Percentiles rank a stretch among this genome's conserved stretches.
Evolutionary conservation across 108 stramenopile species (phyloP).

Genomic region (Nitzschia palea): DNA sequence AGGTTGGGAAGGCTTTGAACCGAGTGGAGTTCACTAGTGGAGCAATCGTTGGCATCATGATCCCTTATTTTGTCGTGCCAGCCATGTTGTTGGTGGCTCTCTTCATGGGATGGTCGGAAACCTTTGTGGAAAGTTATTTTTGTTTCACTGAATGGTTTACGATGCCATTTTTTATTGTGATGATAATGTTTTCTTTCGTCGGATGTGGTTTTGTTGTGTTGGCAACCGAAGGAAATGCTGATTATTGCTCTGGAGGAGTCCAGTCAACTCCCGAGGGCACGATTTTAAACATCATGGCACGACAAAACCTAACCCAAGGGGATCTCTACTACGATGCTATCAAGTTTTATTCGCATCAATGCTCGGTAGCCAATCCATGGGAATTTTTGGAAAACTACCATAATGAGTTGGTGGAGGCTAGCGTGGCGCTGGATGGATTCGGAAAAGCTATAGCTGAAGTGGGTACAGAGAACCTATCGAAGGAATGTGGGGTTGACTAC

Average conservation of each 20-base stretch:
- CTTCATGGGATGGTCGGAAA: slow-evolving; percentile 32
- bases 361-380: slow-evolving; percentile 23
- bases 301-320: background rate
- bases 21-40: slow-evolving; percentile 12
- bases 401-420: slow-evolving; percentile 13
- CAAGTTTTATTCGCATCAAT: slow-evolving; percentile 31
- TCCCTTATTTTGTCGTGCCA: slow-evolving; percentile 34
- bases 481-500: slow-evolving; percentile 36
- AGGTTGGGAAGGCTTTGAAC: slow-evolving; percentile 1
- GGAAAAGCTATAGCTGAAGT: background rate
- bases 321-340: slow-evolving; percentile 22
- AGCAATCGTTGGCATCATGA: slow-evolving; percentile 15
- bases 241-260: slow-evolving; percentile 30
- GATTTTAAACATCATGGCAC: slow-evolving; percentile 26
- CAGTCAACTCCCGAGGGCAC: slow-evolving; percentile 21
- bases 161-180: slow-evolving; percentile 30
- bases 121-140: slow-evolving; percentile 10
- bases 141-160: slow-evolving; percentile 27
- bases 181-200: slow-evolving; percentile 17
- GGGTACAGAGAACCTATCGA: slow-evolving; percentile 14
- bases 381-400: slow-evolving; percentile 31
- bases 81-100: slow-evolving; percentile 32
- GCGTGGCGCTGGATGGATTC: background rate
- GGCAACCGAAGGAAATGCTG: slow-evolving; percentile 23
- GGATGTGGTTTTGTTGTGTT: slow-evolving; percentile 2